A percentile compares a stretch with the other conserved stretches of the same genome.
Conservation (phyloP, 768 basidiomycete genomes). For the Mrakia hoshinonis region DNA sequence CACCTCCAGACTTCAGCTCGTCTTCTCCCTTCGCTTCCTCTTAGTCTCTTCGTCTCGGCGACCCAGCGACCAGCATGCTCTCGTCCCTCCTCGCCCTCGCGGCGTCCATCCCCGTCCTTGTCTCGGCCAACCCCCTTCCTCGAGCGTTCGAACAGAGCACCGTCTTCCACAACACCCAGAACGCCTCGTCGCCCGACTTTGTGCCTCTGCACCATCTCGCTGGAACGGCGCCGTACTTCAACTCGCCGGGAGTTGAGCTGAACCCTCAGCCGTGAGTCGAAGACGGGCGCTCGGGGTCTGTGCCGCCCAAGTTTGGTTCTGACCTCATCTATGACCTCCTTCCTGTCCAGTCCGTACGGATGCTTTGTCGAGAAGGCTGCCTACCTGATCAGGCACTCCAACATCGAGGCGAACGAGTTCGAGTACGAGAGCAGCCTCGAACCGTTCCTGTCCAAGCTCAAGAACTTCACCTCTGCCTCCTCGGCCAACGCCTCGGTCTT, state of each 20-base stretch:
- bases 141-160: neutral
- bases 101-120: neutral
- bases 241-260: constrained; percentile 16
- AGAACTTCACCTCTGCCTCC: neutral
- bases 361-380: constrained; percentile 2
- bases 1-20: neutral
- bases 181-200: neutral
- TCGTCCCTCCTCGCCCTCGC: neutral
- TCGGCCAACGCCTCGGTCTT: neutral
- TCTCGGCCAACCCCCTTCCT: constrained; percentile 11
- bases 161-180: constrained; percentile 14
- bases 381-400: neutral
- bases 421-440: constrained; percentile 7
- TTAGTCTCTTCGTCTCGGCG: neutral
- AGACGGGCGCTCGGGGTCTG: no score
- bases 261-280: constrained; percentile 1
- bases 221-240: constrained; percentile 10
- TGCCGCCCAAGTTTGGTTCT: no score
- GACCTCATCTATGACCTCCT: no score
- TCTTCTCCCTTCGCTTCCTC: neutral
- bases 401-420: constrained; percentile 10
- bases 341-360: neutral
- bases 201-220: constrained; percentile 10
- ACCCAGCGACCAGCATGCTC: neutral
- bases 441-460: constrained; percentile 18